phyloP scores from a whole-genome alignment of 208 protist species.

The Naegleria lovaniensis region DNA sequence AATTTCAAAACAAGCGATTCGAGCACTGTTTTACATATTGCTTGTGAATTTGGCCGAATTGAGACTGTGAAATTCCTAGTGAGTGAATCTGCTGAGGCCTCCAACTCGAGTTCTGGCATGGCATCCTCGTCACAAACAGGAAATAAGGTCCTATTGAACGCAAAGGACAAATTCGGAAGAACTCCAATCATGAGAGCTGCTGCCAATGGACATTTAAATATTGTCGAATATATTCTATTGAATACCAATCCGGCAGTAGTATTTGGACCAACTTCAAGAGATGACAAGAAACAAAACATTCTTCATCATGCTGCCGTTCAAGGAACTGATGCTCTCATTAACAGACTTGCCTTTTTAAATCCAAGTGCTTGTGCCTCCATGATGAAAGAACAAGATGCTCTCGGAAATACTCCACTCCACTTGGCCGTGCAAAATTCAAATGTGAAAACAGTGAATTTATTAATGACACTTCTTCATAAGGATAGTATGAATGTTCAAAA shows the following conservation, averaged over 20 bases:
- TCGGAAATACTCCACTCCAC: background rate
- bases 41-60: background rate
- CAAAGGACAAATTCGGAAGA: background rate
- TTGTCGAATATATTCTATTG: background rate
- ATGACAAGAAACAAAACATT: background rate
- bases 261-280: background rate
- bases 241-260: background rate
- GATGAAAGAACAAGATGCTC: background rate
- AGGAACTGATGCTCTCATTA: background rate
- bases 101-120: background rate
- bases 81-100: background rate
- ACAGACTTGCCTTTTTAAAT: background rate
- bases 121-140: background rate
- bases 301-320: background rate
- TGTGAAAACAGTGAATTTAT: background rate
- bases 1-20: slow-evolving; percentile 4
- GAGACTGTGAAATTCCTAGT: background rate
- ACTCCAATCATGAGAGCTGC: slow-evolving; percentile 6
- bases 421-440: background rate
- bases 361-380: background rate
- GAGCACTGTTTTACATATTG: background rate
- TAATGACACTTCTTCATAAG: background rate
- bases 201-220: background rate
- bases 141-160: background rate
- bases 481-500: background rate